These are phyloP conservation scores for Blastobotrys serpentis DNA, from an alignment of 1,139 yeast species.

Conservation along the genomic window DNA sequence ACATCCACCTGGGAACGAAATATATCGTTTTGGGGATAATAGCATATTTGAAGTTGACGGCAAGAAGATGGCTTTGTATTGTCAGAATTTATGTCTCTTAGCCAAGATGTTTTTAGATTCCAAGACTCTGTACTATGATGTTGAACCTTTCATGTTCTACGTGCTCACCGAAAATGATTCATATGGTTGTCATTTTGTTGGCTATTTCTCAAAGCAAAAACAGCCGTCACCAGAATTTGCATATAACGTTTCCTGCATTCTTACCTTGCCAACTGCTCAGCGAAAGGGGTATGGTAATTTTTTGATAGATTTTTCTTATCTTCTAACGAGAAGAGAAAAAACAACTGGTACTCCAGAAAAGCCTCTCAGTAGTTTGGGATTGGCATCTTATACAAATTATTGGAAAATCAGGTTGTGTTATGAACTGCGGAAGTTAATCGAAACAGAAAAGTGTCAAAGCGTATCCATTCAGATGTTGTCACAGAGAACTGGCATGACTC, in stretches of 20 bases:
- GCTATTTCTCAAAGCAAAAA: slow-evolving; percentile 91
- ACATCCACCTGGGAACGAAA: slow-evolving; percentile 90
- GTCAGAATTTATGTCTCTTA: slow-evolving; percentile 84
- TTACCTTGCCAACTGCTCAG: slow-evolving; percentile 86
- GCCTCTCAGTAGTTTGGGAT: slow-evolving; percentile 84
- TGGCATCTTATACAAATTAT: slow-evolving; percentile 79
- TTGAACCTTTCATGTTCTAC: slow-evolving; percentile 90
- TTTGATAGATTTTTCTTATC: slow-evolving; percentile 84
- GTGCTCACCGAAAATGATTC: slow-evolving; percentile 71
- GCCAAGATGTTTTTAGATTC: slow-evolving; percentile 89
- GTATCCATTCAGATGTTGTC: slow-evolving; percentile 62
- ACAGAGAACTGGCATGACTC: slow-evolving; percentile 74
- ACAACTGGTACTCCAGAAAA: slow-evolving; percentile 92
- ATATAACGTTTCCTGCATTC: slow-evolving; percentile 87
- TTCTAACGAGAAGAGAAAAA: slow-evolving; percentile 69
- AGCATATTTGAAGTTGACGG: slow-evolving; percentile 94
- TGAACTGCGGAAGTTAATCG: slow-evolving; percentile 42
- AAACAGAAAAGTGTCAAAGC: slow-evolving; percentile 23
- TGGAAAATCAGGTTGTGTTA: slow-evolving; percentile 73
- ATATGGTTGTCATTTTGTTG: slow-evolving; percentile 72
- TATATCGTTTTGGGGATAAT: slow-evolving; percentile 62
- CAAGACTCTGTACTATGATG: slow-evolving; percentile 89
- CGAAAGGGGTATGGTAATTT: slow-evolving; percentile 87
- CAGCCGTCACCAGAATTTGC: slow-evolving; percentile 37
- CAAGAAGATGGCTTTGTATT: slow-evolving; percentile 71